These are phyloP conservation scores for Cystofilobasidium bisporidii DNA, from an alignment of 768 basidiomycete species.

Conservation along the genomic window DNA sequence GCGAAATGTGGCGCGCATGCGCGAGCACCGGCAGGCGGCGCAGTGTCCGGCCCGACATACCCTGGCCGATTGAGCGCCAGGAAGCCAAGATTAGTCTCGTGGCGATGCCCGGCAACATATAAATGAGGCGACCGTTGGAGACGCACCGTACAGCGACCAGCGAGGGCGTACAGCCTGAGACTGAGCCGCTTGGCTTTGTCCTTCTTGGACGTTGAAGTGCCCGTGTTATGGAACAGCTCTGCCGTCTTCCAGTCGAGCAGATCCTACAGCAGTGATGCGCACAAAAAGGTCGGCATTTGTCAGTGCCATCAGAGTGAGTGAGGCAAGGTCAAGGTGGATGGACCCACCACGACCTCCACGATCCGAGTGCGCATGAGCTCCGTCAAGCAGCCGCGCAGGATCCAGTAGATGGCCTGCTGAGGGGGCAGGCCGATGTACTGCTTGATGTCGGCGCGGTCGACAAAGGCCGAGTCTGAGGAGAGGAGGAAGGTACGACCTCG, in stretches of 20 bases:
- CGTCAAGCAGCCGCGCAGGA: slow-evolving; percentile 66
- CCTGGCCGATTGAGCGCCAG: slow-evolving; percentile 45
- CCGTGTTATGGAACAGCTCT: slow-evolving; percentile 19
- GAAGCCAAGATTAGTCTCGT: neutral
- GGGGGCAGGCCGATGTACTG: slow-evolving; percentile 90
- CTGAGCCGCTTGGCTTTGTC: slow-evolving; percentile 52
- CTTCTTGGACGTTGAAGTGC: slow-evolving; percentile 17
- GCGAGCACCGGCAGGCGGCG: slow-evolving; percentile 90
- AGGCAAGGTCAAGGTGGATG: neutral
- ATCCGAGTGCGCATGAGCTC: slow-evolving; percentile 72
- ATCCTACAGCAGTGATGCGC: slow-evolving; percentile 9
- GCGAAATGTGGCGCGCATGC: slow-evolving; percentile 65
- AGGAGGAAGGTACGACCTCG: no score
- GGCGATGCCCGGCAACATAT: neutral
- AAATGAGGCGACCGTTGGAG: no score
- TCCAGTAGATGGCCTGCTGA: slow-evolving; percentile 84
- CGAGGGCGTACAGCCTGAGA: slow-evolving; percentile 55
- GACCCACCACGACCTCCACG: slow-evolving; percentile 54
- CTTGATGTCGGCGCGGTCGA: slow-evolving; percentile 92
- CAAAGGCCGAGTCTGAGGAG: slow-evolving; percentile 75
- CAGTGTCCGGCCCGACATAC: slow-evolving; percentile 85
- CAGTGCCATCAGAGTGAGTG: no score
- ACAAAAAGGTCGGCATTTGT: no score
- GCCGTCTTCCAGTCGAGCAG: slow-evolving; percentile 30
- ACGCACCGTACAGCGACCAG: slow-evolving; percentile 67